phyloP scores from a whole-genome alignment of 305 asterid genomes.

The Nicotiana rustica region DNA sequence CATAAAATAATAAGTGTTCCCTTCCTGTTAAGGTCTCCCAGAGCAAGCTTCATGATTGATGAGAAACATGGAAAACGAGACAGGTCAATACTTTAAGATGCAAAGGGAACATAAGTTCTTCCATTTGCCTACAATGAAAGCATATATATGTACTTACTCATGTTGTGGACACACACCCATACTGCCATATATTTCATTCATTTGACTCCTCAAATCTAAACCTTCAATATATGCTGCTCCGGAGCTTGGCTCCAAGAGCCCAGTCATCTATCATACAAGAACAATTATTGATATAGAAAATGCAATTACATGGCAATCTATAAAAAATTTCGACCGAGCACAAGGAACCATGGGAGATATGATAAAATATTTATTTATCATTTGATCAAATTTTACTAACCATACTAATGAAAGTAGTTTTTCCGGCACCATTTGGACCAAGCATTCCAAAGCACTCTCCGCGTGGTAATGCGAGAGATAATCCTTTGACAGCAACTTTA shows the following conservation, averaged over 20 bases:
- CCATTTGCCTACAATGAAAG: neutral
- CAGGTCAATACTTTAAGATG: neutral
- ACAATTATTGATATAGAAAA: neutral
- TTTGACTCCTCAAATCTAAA: slow-evolving; percentile 43
- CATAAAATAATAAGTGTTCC: slow-evolving; percentile 48
- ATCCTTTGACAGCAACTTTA: slow-evolving; percentile 49
- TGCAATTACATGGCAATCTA: neutral
- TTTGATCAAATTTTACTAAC: slow-evolving; percentile 35
- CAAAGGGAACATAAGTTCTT: neutral
- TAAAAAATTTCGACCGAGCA: neutral
- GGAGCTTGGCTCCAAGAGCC: slow-evolving; percentile 42
- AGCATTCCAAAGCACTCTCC: slow-evolving; percentile 58
- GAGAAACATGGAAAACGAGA: neutral
- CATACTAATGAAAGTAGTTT: slow-evolving; percentile 50
- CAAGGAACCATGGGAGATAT: neutral
- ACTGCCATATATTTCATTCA: slow-evolving; percentile 40
- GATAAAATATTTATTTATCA: neutral
- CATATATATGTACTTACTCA: slow-evolving; percentile 26
- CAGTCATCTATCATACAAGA: slow-evolving; percentile 39
- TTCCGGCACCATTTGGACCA: slow-evolving; percentile 58
- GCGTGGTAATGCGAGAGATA: slow-evolving; percentile 45
- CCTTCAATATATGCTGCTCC: slow-evolving; percentile 45
- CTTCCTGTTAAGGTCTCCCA: slow-evolving; percentile 50
- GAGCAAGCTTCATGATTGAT: slow-evolving; percentile 38
- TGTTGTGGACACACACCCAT: slow-evolving; percentile 51